These are phyloP conservation scores for Aspergillus sp. DNA, from an alignment of 2,329 filamentous ascomycete species.

Conservation along the genomic window DNA sequence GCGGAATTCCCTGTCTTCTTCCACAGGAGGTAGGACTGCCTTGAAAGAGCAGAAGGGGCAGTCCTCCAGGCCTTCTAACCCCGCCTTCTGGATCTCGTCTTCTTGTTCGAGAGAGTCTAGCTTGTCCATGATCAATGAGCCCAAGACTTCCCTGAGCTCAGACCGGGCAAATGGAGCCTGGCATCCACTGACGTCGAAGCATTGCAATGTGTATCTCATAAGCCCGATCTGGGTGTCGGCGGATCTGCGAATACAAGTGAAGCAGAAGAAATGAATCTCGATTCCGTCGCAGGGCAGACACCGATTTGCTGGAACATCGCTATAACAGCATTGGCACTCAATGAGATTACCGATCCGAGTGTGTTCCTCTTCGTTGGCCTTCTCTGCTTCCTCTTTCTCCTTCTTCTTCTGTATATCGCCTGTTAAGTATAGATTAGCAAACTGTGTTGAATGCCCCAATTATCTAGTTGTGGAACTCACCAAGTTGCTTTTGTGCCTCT, in stretches of 20 bases:
- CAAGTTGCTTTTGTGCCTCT: slow-evolving; percentile 18
- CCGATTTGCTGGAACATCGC: slow-evolving; percentile 64
- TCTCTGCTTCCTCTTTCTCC: slow-evolving; percentile 29
- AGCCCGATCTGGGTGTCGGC: slow-evolving; percentile 69
- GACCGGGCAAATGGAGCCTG: slow-evolving; percentile 57
- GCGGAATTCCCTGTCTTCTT: slow-evolving; percentile 69
- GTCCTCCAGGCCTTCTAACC: slow-evolving; percentile 68
- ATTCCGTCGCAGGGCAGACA: slow-evolving; percentile 67
- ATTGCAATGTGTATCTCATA: slow-evolving; percentile 66
- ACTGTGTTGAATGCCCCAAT: no score
- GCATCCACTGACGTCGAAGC: slow-evolving; percentile 71
- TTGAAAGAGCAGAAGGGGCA: slow-evolving; percentile 85
- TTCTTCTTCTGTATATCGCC: slow-evolving; percentile 18
- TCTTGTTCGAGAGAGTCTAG: slow-evolving; percentile 72
- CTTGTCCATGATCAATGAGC: slow-evolving; percentile 58
- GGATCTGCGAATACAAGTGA: slow-evolving; percentile 62
- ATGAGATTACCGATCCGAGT: slow-evolving; percentile 53
- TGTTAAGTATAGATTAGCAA: slow-evolving; percentile 2
- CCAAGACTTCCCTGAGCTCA: slow-evolving; percentile 59
- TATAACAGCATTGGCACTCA: slow-evolving; percentile 75
- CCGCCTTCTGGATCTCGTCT: slow-evolving; percentile 66
- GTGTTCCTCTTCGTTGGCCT: slow-evolving; percentile 36
- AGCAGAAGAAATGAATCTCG: slow-evolving; percentile 67
- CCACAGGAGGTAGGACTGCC: slow-evolving; percentile 67
- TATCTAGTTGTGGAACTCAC: slow-evolving; percentile 10